phyloP scores from a whole-genome alignment of 1,139 yeast genomes.

The Hyphopichia wangnamkhiaoensis region DNA sequence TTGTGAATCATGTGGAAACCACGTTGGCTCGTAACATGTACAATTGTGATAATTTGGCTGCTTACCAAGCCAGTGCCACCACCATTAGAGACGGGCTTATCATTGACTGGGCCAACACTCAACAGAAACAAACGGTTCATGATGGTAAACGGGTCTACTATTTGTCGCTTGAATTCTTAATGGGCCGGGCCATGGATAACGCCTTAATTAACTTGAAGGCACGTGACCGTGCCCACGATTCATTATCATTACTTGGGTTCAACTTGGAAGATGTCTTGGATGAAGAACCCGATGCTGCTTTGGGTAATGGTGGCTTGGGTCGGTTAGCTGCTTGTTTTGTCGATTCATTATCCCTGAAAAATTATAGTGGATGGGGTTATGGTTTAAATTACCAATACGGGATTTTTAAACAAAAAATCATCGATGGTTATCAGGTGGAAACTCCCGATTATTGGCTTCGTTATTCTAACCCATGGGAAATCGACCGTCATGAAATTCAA shows the following conservation, averaged over 20 bases:
- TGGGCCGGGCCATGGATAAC: conserved; percentile 96
- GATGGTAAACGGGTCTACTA: conserved; percentile 90
- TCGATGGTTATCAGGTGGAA: conserved; percentile 93
- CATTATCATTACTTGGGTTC: conserved; percentile 80
- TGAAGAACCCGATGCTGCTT: conserved; percentile 91
- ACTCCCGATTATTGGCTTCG: conserved; percentile 93
- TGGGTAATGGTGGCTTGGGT: conserved; percentile 95
- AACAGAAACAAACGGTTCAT: conserved; percentile 80
- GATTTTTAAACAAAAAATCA: conserved; percentile 85
- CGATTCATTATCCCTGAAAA: conserved; percentile 83
- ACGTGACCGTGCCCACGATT: conserved; percentile 52
- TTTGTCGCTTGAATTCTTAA: conserved; percentile 81
- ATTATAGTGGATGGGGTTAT: conserved; percentile 96
- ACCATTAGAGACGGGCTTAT: conserved; percentile 79
- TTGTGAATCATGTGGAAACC: conserved; percentile 86
- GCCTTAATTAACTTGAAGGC: conserved; percentile 75
- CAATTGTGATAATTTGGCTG: conserved; percentile 90
- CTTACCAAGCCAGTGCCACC: conserved; percentile 84
- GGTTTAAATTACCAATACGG: conserved; percentile 93
- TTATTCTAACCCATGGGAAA: conserved; percentile 90
- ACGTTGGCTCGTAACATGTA: conserved; percentile 85
- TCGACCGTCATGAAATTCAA: conserved; percentile 81
- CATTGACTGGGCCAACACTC: conserved; percentile 91
- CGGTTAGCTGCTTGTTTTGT: conserved; percentile 93
- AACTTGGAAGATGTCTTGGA: conserved; percentile 81